Evolutionary conservation across 2,329 filamentous ascomycete genomes (phyloP).

Genomic region (Aspergillus intermedius): DNA sequence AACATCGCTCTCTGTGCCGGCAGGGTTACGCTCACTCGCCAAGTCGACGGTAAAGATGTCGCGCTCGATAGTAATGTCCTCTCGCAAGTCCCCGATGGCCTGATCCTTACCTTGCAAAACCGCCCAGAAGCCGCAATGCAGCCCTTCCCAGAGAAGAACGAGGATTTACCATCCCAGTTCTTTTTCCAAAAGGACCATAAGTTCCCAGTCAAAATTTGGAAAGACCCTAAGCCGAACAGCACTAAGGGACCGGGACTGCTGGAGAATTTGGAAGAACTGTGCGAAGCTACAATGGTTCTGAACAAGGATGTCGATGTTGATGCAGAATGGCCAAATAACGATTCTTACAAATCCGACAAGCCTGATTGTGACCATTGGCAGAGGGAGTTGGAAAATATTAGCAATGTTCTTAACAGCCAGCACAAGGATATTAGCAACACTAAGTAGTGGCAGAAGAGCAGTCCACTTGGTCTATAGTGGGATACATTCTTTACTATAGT

Average conservation of each 20-base stretch:
- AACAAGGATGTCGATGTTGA: conserved; percentile 4
- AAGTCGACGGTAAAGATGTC: conserved; percentile 3
- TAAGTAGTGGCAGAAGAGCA: neutral
- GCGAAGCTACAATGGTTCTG: conserved; percentile 2
- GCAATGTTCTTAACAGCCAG: neutral
- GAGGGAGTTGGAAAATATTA: neutral
- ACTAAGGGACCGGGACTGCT: conserved; percentile 1
- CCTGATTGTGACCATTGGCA: neutral
- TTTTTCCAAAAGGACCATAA: conserved; percentile 25
- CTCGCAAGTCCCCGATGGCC: conserved; percentile 1
- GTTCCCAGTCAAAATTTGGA: conserved; percentile 27
- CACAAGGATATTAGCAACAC: neutral
- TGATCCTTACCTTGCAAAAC: conserved; percentile 27
- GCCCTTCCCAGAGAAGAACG: conserved; percentile 26
- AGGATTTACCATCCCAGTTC: conserved; percentile 17
- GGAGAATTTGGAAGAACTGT: neutral
- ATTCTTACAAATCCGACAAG: neutral
- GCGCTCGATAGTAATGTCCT: neutral
- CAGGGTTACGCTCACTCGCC: neutral
- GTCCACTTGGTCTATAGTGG: neutral
- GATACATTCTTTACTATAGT: neutral
- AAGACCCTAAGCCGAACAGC: conserved; percentile 14
- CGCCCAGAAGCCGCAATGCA: conserved; percentile 35
- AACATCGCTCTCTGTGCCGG: conserved; percentile 34
- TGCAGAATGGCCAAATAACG: conserved; percentile 2